Base-by-base conservation (phyloP, 805 yeast genomes). In the Cyberlindnera americana region DNA sequence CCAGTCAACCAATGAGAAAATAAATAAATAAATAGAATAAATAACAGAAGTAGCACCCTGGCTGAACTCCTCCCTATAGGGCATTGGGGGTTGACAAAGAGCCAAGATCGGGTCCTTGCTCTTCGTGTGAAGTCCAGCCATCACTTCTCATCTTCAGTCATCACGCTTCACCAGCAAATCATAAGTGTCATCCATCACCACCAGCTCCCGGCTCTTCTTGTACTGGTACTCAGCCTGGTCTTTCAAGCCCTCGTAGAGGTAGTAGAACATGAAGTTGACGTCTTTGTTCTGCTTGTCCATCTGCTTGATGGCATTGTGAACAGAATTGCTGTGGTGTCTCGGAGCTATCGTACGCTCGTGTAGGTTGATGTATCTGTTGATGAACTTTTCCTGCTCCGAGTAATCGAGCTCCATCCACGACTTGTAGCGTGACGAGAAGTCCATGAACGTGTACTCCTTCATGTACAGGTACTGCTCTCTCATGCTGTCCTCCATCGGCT, bases 271-370 rank as follows among this genome's bases (percentile, higher is more conserved):
- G 30, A 47, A 47, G 7, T 40, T 41, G 3, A 37, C 37, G 28
- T 47, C 51, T 39, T 45, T 45, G 39, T 45, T 45, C 24, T 44
- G 38, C 16, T 31, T 38, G 21, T 38, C 35, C 48, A 44, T 44
- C 37, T 38, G 32, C 29, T 41, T 40, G 13, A 44, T 18, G 6
- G 45, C 36, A 25, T 40, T 40, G 27, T 38, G 38, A 16, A 44
- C 35, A 6, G 44, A 40, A 35, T 35, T 33, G 15, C 45, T 40
- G 31, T 44, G 44, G 31, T 33, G 24, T 19, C 27, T 27, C 9
- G 48, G 45, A 3, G 40, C 36, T 13, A 45, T 43, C 9, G n/a
- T 36, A 14, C 24, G 35, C 37, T 44, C 45, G 24, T 45, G 48
- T 22, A 40, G 14, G 11, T 14, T 7, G 26, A 40, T 40, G 34